These are phyloP conservation scores for Colletotrichum cereale DNA, from an alignment of 2,329 filamentous ascomycete genomes.

Conservation along the genomic window DNA sequence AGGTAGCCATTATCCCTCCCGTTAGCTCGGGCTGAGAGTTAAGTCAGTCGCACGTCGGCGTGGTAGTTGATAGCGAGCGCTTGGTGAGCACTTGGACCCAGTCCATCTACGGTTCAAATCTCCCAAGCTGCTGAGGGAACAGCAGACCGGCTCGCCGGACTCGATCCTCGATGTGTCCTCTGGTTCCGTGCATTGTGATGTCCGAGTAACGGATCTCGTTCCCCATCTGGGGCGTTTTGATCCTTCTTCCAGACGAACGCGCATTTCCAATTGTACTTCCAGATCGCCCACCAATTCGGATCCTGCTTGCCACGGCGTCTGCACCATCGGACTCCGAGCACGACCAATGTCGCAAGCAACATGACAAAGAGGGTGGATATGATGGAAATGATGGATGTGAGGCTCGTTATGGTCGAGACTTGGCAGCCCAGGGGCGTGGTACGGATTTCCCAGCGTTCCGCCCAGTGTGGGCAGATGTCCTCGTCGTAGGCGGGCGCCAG, in stretches of 20 bases:
- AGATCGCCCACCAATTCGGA: constrained; percentile 43
- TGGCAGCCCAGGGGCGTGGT: constrained; percentile 55
- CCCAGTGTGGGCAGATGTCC: constrained; percentile 65
- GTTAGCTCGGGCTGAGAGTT: constrained; percentile 81
- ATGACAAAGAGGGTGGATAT: constrained; percentile 48
- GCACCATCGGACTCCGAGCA: constrained; percentile 34
- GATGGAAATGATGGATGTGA: constrained; percentile 52
- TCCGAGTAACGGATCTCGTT: constrained; percentile 43
- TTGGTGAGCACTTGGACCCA: constrained; percentile 27
- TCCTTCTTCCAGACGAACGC: background rate
- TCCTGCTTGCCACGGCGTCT: constrained; percentile 31
- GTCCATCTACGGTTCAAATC: constrained; percentile 19
- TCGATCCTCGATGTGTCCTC: background rate
- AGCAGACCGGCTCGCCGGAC: background rate
- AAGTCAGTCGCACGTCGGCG: background rate
- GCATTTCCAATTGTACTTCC: constrained; percentile 30
- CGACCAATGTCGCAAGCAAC: constrained; percentile 43
- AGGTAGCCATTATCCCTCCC: constrained; percentile 89
- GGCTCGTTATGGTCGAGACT: constrained; percentile 56
- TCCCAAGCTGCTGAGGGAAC: background rate
- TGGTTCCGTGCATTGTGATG: background rate
- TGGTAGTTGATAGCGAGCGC: background rate
- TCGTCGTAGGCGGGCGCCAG: constrained; percentile 64
- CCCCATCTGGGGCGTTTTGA: background rate
- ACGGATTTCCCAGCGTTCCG: constrained; percentile 56